These are phyloP conservation scores for Sarocladiaceae sp. DNA, from an alignment of 2,329 filamentous ascomycete genomes.

Conservation along the genomic window DNA sequence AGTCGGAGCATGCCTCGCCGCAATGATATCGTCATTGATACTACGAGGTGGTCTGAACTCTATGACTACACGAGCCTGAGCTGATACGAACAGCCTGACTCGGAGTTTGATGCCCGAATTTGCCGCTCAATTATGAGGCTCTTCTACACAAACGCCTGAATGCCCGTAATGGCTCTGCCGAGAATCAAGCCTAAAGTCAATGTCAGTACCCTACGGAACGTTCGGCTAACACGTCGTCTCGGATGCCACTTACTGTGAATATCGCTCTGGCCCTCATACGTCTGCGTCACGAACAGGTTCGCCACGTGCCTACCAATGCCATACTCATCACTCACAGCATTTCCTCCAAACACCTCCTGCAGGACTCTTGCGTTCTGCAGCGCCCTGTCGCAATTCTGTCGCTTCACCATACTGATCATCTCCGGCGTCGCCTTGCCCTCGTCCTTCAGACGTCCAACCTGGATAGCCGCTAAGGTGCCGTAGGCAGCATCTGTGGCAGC, in stretches of 20 bases:
- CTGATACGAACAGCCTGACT: too few species aligned
- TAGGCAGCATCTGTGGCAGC: constrained; percentile 86
- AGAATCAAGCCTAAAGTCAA: constrained; percentile 55
- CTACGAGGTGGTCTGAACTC: too few species aligned
- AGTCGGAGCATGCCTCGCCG: too few species aligned
- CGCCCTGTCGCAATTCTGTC: constrained; percentile 93
- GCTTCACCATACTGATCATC: constrained; percentile 96
- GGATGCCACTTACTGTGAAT: constrained; percentile 62
- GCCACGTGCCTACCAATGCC: constrained; percentile 90
- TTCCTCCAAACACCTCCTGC: constrained; percentile 95
- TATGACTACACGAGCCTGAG: too few species aligned
- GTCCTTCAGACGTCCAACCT: constrained; percentile 91
- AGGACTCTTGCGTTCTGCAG: constrained; percentile 71
- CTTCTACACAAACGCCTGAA: constrained; percentile 68
- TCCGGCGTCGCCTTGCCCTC: constrained; percentile 81
- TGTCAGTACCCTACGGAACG: constrained; percentile 23
- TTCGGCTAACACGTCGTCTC: background rate
- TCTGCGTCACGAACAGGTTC: constrained; percentile 95
- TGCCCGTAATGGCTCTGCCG: constrained; percentile 62
- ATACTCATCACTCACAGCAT: constrained; percentile 97
- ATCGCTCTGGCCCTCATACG: constrained; percentile 96
- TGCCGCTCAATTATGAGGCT: background rate
- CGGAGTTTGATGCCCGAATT: background rate
- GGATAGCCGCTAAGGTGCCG: constrained; percentile 81
- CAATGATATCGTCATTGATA: background rate